Evolutionary conservation across 495 filamentous ascomycete species (phyloP).

Genomic region (Neurospora cerealis): DNA sequence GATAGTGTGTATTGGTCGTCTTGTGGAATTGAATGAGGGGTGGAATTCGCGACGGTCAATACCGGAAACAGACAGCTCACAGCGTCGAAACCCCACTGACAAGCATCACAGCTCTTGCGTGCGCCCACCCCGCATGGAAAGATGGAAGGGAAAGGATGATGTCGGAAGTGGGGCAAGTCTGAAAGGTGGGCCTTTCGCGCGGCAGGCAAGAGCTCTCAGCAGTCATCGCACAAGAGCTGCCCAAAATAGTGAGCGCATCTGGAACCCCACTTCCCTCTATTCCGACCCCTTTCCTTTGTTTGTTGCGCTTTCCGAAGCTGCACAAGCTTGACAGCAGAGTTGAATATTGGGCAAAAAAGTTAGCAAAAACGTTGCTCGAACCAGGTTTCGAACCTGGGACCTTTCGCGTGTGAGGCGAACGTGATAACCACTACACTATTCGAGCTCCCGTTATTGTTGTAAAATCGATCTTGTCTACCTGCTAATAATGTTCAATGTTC

Average conservation of each 20-base stretch:
- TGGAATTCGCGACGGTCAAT: background rate
- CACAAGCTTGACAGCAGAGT: background rate
- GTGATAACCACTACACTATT: conserved; percentile 1
- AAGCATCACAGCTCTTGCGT: background rate
- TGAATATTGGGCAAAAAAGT: background rate
- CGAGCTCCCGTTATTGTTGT: background rate
- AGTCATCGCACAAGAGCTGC: background rate
- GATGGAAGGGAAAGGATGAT: background rate
- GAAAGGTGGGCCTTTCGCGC: background rate
- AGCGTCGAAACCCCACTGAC: background rate
- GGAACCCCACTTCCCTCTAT: background rate
- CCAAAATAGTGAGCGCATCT: background rate
- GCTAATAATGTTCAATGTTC: background rate
- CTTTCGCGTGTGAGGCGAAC: background rate
- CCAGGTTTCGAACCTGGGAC: background rate
- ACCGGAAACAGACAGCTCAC: background rate
- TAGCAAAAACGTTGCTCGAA: background rate
- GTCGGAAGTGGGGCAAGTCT: background rate
- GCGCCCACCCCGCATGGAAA: background rate
- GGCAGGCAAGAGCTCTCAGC: background rate
- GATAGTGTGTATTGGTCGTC: background rate
- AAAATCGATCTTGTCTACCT: background rate
- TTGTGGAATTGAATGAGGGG: background rate
- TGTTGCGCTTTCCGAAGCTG: background rate
- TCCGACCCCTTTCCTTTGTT: background rate